These are phyloP conservation scores for Mycena citricolor DNA, from an alignment of 1,284 basidiomycete species.

Conservation along the genomic window DNA sequence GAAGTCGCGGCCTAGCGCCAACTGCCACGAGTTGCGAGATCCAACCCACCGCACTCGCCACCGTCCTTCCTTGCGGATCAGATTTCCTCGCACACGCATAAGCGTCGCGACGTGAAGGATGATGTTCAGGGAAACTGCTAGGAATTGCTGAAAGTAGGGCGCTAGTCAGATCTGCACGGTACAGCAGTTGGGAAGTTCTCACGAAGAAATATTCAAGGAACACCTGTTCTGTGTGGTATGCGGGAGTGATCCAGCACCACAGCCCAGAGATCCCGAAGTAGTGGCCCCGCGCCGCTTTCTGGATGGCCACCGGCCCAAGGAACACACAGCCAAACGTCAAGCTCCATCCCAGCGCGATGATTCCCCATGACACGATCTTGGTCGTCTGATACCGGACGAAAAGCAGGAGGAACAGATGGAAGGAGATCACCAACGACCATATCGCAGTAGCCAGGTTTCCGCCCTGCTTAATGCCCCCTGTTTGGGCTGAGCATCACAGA, in stretches of 20 bases:
- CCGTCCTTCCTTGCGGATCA: slow-evolving; percentile 29
- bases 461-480: slow-evolving; percentile 40
- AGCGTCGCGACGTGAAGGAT: slow-evolving; percentile 36
- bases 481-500: not conserved
- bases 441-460: slow-evolving; percentile 45
- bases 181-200: not conserved
- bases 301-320: slow-evolving; percentile 7
- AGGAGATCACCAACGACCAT: slow-evolving; percentile 22
- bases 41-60: slow-evolving; percentile 37
- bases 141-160: slow-evolving; percentile 33
- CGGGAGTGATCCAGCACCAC: slow-evolving; percentile 13
- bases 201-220: slow-evolving; percentile 14
- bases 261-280: slow-evolving; percentile 15
- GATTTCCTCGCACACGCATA: slow-evolving; percentile 41
- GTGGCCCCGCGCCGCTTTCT: slow-evolving; percentile 1
- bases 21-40: slow-evolving; percentile 33
- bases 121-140: slow-evolving; percentile 34
- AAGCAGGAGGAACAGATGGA: slow-evolving; percentile 13
- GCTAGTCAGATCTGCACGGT: not conserved
- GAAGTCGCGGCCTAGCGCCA: slow-evolving; percentile 35
- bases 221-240: slow-evolving; percentile 4
- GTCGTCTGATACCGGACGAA: slow-evolving; percentile 10
- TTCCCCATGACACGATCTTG: not conserved
- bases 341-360: slow-evolving; percentile 10
- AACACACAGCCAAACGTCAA: slow-evolving; percentile 8